Base-by-base conservation (phyloP, 225 moss, liverwort and hornwort genomes). In the Physcomitrium patens region DNA sequence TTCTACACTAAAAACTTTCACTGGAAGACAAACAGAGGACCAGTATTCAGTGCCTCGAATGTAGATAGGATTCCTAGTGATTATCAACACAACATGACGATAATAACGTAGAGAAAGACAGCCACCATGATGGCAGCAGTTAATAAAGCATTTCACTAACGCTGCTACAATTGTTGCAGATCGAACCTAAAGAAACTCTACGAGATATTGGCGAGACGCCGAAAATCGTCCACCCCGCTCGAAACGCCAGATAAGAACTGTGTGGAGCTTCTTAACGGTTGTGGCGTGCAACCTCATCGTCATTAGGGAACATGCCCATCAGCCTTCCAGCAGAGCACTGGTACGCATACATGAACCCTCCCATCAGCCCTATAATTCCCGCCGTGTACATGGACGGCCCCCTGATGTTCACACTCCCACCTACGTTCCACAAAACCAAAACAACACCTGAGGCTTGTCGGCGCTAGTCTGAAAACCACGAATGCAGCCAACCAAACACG, bases 341-440 rank as follows among this genome's bases (percentile, higher is more conserved):
- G 63, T 96, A 96, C 46, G 94, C 96, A 64, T 92, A 96, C 96
- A 96, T 96, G 67, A 96, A 84, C 61, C 96, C 96, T 72, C 96
- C 96, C 96, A 96, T 93, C 75, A 96, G 86, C 41, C 96, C 96
- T 66, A 96, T 96, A 49, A 96, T 67, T 24, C 96, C 96, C 22
- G 96, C 94, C 55, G 96, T 96, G 77, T 96, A 96, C 96, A 96
- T 96, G 4, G 96, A 96, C 9, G 96, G 96, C 12, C 94, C 96
- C 64, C 96, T 76, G 59, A 96, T 88, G 78, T 94, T 81, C 67
- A 91, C 92, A 78, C 92, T 88, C 75, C 85, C 96, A 75, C 96
- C 96, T 96, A 82, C 66, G 80, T 67, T 28, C 23, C 71, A 70
- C 12, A 17, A 17, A 50, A 62, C 18, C 49, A 37, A 26, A 43